These are phyloP conservation scores for Ceratorhiza oryzae-sativae DNA, from an alignment of 1,284 basidiomycete genomes.

Conservation along the genomic window DNA sequence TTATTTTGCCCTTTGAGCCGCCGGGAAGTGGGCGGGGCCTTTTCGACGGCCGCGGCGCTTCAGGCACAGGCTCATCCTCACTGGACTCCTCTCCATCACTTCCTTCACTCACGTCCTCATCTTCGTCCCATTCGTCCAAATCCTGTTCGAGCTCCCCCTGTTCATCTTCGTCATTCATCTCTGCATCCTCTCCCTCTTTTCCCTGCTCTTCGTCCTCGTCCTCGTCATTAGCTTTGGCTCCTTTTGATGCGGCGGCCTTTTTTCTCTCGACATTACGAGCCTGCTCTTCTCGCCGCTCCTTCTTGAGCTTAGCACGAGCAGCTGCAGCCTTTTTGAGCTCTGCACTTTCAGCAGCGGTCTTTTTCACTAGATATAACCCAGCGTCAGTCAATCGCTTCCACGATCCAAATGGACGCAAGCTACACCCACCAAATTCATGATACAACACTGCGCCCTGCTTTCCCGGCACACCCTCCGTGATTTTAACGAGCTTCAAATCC, in stretches of 20 bases:
- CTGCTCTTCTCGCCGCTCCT: constrained; percentile 83
- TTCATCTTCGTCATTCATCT: constrained; percentile 50
- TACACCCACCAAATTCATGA: constrained; percentile 81
- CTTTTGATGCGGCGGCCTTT: constrained; percentile 57
- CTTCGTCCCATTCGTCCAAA: constrained; percentile 55
- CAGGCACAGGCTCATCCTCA: constrained; percentile 44
- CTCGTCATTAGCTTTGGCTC: constrained; percentile 50
- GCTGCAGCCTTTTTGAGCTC: constrained; percentile 76
- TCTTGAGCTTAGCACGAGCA: constrained; percentile 74
- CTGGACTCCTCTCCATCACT: constrained; percentile 48
- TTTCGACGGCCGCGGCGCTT: constrained; percentile 30
- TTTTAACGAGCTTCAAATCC: constrained; percentile 93
- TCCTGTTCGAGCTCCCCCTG: constrained; percentile 46
- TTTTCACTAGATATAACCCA: constrained; percentile 67
- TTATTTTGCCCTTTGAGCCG: constrained; percentile 31
- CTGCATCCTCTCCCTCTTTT: constrained; percentile 51
- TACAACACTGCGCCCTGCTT: constrained; percentile 89
- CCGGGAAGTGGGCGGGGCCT: not conserved
- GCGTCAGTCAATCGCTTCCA: not conserved
- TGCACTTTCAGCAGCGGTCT: constrained; percentile 73
- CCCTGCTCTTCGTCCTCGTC: constrained; percentile 52
- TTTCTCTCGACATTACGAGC: constrained; percentile 86
- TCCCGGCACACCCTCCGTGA: constrained; percentile 91
- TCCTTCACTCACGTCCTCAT: constrained; percentile 47
- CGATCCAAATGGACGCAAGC: not conserved